These are phyloP conservation scores for Collybia nuda DNA, from an alignment of 768 basidiomycete genomes.

Conservation along the genomic window DNA sequence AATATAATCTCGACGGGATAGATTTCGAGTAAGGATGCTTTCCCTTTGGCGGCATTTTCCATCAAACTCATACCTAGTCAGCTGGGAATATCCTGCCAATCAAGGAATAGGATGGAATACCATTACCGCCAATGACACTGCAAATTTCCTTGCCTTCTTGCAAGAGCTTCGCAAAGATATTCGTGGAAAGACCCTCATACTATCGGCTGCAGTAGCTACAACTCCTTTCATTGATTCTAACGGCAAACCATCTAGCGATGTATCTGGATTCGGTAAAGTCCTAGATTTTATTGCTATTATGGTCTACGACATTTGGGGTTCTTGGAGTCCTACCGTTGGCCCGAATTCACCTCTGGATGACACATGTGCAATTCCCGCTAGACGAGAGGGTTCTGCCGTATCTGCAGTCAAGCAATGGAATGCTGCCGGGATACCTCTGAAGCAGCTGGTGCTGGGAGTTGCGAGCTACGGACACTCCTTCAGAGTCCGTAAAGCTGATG, in stretches of 20 bases:
- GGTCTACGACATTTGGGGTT: conserved; percentile 73
- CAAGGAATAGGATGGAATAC: conserved; percentile 75
- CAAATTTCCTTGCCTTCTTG: conserved; percentile 81
- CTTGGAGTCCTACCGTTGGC: conserved; percentile 66
- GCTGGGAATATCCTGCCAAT: conserved; percentile 85
- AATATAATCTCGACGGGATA: conserved; percentile 61
- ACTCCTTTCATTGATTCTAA: conserved; percentile 37
- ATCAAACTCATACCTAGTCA: conserved; percentile 22
- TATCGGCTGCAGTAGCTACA: conserved; percentile 48
- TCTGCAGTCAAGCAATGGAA: conserved; percentile 75
- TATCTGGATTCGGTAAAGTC: conserved; percentile 70
- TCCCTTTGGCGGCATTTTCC: neutral
- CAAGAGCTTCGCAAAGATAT: conserved; percentile 63
- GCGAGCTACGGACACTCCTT: conserved; percentile 83
- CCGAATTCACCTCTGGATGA: conserved; percentile 90
- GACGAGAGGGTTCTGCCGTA: conserved; percentile 73
- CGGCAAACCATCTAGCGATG: conserved; percentile 62
- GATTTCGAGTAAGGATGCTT: conserved; percentile 45
- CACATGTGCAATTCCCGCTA: conserved; percentile 58
- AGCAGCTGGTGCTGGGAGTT: conserved; percentile 76
- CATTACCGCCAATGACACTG: conserved; percentile 59
- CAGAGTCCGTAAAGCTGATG: conserved; percentile 44
- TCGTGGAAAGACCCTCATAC: conserved; percentile 52
- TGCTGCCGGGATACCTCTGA: conserved; percentile 69
- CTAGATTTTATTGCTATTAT: conserved; percentile 57